Evolutionary conservation across 2,329 filamentous ascomycete species (phyloP).

Genomic region (Phaeosphaeriaceae sp.): DNA sequence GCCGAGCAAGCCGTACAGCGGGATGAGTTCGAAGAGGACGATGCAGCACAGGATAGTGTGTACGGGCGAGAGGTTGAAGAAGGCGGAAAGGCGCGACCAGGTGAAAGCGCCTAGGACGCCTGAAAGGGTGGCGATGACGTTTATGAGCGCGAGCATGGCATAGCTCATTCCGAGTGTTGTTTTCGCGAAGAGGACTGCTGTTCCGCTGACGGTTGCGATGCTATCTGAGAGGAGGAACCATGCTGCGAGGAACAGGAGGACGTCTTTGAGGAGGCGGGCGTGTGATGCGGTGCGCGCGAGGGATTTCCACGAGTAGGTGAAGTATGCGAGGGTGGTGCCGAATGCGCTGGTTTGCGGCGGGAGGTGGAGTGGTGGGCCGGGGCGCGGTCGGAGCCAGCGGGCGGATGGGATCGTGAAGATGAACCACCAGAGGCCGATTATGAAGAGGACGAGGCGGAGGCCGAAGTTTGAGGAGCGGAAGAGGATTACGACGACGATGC

Average conservation of each 20-base stretch:
- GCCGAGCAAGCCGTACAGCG: conserved; percentile 86
- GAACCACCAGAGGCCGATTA: conserved; percentile 92
- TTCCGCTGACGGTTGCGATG: conserved; percentile 92
- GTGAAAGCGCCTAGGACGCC: conserved; percentile 88
- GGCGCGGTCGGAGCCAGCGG: conserved; percentile 84
- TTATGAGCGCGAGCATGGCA: conserved; percentile 87
- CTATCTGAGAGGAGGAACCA: conserved; percentile 97
- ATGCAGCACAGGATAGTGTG: conserved; percentile 95
- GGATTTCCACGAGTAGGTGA: conserved; percentile 84
- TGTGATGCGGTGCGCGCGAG: conserved; percentile 80
- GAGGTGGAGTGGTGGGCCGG: conserved; percentile 73
- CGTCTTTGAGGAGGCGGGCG: conserved; percentile 74
- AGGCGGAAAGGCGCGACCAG: conserved; percentile 80
- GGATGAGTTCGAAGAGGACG: conserved; percentile 87
- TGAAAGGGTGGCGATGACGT: conserved; percentile 83
- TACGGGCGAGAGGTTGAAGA: conserved; percentile 73
- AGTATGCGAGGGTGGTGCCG: conserved; percentile 71
- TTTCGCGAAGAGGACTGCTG: conserved; percentile 94
- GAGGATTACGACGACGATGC: conserved; percentile 72
- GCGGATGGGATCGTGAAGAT: conserved; percentile 87
- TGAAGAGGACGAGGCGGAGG: conserved; percentile 82
- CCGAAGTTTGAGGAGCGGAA: conserved; percentile 78
- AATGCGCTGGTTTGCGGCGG: conserved; percentile 30
- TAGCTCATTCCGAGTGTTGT: conserved; percentile 89
- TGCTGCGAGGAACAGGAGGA: conserved; percentile 78